Percentiles rank a stretch among this genome's conserved stretches.
Conservation (phyloP, 2,329 filamentous ascomycete genomes). For the Ophiostoma sp. region DNA sequence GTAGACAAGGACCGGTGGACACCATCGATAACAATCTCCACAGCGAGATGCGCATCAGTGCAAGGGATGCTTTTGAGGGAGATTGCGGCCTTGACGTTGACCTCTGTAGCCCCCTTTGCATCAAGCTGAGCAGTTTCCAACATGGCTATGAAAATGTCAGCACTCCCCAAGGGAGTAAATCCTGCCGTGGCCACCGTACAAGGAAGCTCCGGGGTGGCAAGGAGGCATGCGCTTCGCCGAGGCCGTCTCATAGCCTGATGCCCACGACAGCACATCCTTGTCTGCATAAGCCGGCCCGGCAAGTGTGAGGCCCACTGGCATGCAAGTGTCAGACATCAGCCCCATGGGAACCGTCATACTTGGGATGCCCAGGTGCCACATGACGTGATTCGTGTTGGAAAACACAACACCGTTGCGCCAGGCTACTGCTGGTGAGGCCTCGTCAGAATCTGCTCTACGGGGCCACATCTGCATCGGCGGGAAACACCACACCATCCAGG, state of each 20-base stretch:
- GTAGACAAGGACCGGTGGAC: not conserved
- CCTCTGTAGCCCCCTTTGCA: not conserved
- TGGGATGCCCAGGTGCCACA: constrained; percentile 51
- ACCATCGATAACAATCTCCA: not conserved
- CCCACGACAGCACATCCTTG: not conserved
- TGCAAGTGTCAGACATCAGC: constrained; percentile 31
- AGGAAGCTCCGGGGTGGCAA: not conserved
- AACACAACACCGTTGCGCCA: constrained; percentile 50
- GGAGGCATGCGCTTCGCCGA: not conserved
- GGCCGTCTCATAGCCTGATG: not conserved
- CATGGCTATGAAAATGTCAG: not conserved
- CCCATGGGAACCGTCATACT: constrained; percentile 53
- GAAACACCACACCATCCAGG: not conserved
- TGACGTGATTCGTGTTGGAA: constrained; percentile 48
- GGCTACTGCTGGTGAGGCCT: constrained; percentile 28
- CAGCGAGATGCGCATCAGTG: not conserved
- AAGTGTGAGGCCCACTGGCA: not conserved
- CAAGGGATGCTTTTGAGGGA: not conserved
- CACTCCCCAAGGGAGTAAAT: not conserved
- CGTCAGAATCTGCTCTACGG: not conserved
- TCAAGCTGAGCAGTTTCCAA: not conserved
- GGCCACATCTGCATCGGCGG: not conserved
- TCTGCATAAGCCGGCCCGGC: not conserved
- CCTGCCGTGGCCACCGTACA: not conserved
- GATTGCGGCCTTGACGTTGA: not conserved